Percentiles rank a stretch among this genome's conserved stretches.
Conservation (phyloP, 2,329 filamentous ascomycete genomes). For the Trichoderma sp. region DNA sequence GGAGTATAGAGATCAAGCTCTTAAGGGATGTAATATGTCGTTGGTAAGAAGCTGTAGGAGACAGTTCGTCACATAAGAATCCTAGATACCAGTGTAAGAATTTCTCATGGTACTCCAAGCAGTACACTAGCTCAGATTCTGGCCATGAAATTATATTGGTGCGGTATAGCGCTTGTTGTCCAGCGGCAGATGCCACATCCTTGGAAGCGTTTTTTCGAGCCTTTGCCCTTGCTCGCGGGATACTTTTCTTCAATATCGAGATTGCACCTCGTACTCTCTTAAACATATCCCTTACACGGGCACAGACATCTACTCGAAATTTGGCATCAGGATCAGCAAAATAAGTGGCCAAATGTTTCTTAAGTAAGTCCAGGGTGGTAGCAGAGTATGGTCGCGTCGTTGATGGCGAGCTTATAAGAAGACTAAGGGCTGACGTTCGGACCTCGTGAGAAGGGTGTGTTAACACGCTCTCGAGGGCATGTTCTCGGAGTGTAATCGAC, state of each 20-base stretch:
- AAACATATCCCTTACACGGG: conserved; percentile 71
- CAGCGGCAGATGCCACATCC: conserved; percentile 18
- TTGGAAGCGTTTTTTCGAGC: conserved; percentile 34
- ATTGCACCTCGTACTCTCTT: conserved; percentile 70
- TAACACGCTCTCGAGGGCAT: conserved; percentile 52
- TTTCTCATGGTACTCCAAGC: conserved; percentile 50
- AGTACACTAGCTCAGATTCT: conserved; percentile 37
- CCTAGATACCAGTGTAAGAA: conserved; percentile 74
- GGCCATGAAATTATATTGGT: conserved; percentile 42
- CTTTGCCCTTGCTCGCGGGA: conserved; percentile 38
- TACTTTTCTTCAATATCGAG: conserved; percentile 50
- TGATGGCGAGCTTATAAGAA: conserved; percentile 73
- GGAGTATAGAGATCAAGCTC: conserved; percentile 64
- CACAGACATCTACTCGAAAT: conserved; percentile 76
- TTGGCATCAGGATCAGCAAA: conserved; percentile 85
- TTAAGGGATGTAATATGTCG: conserved; percentile 80
- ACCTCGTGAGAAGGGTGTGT: conserved; percentile 60
- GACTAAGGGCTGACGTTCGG: conserved; percentile 75
- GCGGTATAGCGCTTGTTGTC: conserved; percentile 37
- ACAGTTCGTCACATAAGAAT: conserved; percentile 72
- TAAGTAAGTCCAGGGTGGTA: conserved; percentile 61
- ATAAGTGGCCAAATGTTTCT: conserved; percentile 64
- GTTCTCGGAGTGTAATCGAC: conserved; percentile 39
- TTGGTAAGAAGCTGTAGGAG: conserved; percentile 83
- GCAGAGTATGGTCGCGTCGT: conserved; percentile 70